Percentiles rank a stretch among this genome's conserved stretches.
These are phyloP conservation scores for Calonectria montana DNA, from an alignment of 2,329 filamentous ascomycete species.

Conservation along the genomic window DNA sequence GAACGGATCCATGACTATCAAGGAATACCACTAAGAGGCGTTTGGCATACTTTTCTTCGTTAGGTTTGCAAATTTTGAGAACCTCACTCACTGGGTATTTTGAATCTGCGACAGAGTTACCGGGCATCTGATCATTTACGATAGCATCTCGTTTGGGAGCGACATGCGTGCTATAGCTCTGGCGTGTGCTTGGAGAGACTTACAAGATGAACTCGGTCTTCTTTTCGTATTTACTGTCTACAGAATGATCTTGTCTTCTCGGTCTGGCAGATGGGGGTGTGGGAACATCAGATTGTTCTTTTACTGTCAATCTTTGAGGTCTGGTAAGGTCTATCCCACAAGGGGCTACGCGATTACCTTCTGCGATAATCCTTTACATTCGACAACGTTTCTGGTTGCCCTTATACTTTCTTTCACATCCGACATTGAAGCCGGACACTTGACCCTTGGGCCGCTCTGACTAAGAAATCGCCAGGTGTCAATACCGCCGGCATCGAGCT, in stretches of 20 bases:
- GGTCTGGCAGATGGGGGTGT: neutral
- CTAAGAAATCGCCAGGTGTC: too few relatives aligned
- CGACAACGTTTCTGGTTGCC: too few relatives aligned
- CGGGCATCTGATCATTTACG: neutral
- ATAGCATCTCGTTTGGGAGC: neutral
- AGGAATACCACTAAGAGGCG: too few relatives aligned
- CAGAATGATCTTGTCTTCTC: neutral
- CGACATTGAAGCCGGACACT: too few relatives aligned
- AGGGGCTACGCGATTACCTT: too few relatives aligned
- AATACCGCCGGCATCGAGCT: too few relatives aligned
- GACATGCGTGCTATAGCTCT: neutral
- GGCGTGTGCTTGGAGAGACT: neutral
- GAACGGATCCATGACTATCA: too few relatives aligned
- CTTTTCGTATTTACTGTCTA: neutral
- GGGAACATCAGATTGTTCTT: neutral
- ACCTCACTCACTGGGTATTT: neutral
- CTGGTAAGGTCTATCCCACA: too few relatives aligned
- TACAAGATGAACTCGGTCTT: neutral
- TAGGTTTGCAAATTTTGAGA: neutral
- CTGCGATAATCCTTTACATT: too few relatives aligned
- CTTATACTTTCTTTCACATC: too few relatives aligned
- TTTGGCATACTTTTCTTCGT: neutral
- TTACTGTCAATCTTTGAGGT: too few relatives aligned
- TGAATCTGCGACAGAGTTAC: neutral
- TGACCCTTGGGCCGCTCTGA: too few relatives aligned